A percentile compares a stretch with the other conserved stretches of the same genome.
Conservation (phyloP, 768 basidiomycete genomes). For the Fomitopsis pulvina region DNA sequence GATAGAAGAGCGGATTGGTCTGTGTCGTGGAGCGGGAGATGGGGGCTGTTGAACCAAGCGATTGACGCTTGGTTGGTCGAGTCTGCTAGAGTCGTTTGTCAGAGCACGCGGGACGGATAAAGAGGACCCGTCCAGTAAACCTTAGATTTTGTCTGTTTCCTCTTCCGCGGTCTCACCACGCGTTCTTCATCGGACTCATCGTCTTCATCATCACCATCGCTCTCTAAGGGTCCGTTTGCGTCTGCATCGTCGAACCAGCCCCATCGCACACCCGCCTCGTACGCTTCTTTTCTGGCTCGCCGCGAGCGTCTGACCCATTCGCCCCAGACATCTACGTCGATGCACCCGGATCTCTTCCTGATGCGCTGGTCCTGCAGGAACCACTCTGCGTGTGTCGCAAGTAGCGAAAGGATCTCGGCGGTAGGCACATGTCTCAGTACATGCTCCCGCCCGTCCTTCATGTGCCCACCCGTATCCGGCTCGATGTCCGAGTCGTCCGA, state of each 20-base stretch:
- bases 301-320: conserved; percentile 24
- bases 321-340: conserved; percentile 44
- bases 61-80: neutral
- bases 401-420: conserved; percentile 42
- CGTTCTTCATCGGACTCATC: too few species aligned
- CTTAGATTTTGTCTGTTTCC: neutral
- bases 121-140: neutral
- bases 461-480: conserved; percentile 21
- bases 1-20: neutral
- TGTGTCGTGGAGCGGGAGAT: neutral
- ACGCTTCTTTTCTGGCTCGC: conserved; percentile 2
- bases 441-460: conserved; percentile 26
- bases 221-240: neutral
- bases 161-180: neutral
- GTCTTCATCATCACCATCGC: neutral
- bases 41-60: too few species aligned
- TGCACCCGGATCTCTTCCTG: conserved; percentile 18
- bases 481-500: conserved; percentile 21
- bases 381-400: conserved; percentile 57
- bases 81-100: neutral
- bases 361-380: conserved; percentile 41
- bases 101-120: neutral
- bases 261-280: conserved; percentile 3
- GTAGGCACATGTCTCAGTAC: conserved; percentile 41
- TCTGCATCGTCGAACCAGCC: conserved; percentile 5